Evolutionary conservation across 2,329 filamentous ascomycete species (phyloP), one percentile per base, ranked within the genome.

Genomic region (Epichloe typhina): DNA sequence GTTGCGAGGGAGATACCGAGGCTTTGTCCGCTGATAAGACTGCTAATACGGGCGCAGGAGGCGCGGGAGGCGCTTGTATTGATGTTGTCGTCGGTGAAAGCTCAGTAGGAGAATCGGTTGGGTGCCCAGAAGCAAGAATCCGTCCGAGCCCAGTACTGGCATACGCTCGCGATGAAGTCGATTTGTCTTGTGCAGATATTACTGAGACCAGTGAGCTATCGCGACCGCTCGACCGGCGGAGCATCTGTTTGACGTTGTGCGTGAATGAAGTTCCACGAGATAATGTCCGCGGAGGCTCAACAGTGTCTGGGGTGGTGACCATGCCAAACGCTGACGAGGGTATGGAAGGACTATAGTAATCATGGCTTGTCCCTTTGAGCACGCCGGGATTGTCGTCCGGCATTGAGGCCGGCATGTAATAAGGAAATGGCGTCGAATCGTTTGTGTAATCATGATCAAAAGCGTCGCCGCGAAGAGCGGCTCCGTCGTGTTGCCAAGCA

Each of bases 291-390:
- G 21, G 7, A 12, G 44, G 26, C 50, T 48, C 36, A 36, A 47
- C 3, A 21, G 41, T 17, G 17, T 60, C 57, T 19, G 62, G 58
- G 12, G 59, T 56, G 9, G 62, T 54, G 12, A 61, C 57, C 67
- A 70, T 69, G 54, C 67, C 68, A 53, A 70, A 70, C 5, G 66
- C 67, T 49, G 68, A 66, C 3, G 67, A 69, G 2, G 69, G 68
- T 43, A 71, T 64, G 3, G 64, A 64, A 12, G 66, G 62, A 46
- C 66, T 68, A 55, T 71, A 71, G 53, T 71, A 71, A 52, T 70
- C 67, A 42, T 67, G 66, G 49, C 62, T 71, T 39, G 61, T 65
- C 38, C 64, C 67, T 50, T 57, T 61, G 42, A 66, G 64, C 39
- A 64, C 61, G 41, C 60, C 62, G 33, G 62, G 58, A 19, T 64